Evolutionary conservation across 805 yeast species (phyloP), one percentile per base, ranked within the genome.

Genomic region (Metschnikowia proteae): DNA sequence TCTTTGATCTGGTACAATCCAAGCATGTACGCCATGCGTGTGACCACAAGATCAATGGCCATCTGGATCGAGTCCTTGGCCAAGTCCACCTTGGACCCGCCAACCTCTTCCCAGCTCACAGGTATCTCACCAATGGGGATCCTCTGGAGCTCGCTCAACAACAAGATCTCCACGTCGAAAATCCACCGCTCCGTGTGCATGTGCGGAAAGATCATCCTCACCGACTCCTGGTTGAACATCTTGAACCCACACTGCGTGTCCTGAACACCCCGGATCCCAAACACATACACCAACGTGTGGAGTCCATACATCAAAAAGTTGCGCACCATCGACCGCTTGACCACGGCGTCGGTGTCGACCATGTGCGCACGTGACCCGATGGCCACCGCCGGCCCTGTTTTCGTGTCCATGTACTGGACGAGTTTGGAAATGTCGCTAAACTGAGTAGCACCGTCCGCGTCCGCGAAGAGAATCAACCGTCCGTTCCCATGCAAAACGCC

Each of bases 191-290:
- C 99, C 8, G 96, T 92, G 65, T 92, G 97, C 86, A 94, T 80
- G 56, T 79, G 83, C 2, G 97, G 97, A 66, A 90, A 89, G 38
- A 94, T 87, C 46, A 60, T 60, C 13, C 59, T 61, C 25, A 84
- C 78, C 0, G 97, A 85, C 6, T 75, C 70, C 51, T 82, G 79
- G 57, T 92, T 88, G 67, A 92, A 94, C 66, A 94, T 70, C 67
- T 94, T 94, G 72, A 94, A 94, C 2, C 99, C 99, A 71, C 99
- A 94, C 71, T 94, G 99, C 8, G 99, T 94, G 66, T 94, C 99
- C 51, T 85, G 81, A 52, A 94, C 82, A 5, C 82, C 76, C 56
- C 96, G 76, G 41, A 94, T 87, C 11, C 99, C 99, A 71, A 94
- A 92, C 5, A 91, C 71, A 61, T 71, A 94, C 28, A 94, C 92